phyloP scores from a whole-genome alignment of 2,329 filamentous ascomycete species.

The Cercospora sp. region DNA sequence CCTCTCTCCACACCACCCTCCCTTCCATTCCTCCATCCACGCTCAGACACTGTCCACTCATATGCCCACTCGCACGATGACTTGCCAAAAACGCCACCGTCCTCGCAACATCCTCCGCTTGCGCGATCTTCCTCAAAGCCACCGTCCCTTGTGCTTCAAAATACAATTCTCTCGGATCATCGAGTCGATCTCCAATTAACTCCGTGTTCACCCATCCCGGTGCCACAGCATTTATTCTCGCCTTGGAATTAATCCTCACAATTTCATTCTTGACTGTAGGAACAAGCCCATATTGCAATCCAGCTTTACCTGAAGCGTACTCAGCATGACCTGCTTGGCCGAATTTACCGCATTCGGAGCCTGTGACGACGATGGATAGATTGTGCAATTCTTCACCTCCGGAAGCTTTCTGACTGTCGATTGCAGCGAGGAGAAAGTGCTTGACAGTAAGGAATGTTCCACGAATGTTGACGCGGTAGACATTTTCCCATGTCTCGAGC shows the following conservation, averaged over 20 bases:
- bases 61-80: slow-evolving; percentile 54
- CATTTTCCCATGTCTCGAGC: slow-evolving; percentile 53
- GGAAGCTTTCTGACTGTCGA: slow-evolving; percentile 41
- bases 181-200: slow-evolving; percentile 51
- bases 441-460: slow-evolving; percentile 59
- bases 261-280: slow-evolving; percentile 58
- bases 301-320: slow-evolving; percentile 54
- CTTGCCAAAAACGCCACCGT: slow-evolving; percentile 53
- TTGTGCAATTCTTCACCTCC: slow-evolving; percentile 47
- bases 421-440: slow-evolving; percentile 52
- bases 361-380: slow-evolving; percentile 55
- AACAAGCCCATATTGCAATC: slow-evolving; percentile 55
- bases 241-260: slow-evolving; percentile 51
- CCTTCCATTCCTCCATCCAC: slow-evolving; percentile 56
- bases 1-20: slow-evolving; percentile 51
- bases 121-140: slow-evolving; percentile 50
- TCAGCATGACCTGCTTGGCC: slow-evolving; percentile 53
- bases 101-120: slow-evolving; percentile 51
- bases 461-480: slow-evolving; percentile 52
- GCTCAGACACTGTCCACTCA: slow-evolving; percentile 55
- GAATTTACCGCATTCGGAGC: slow-evolving; percentile 55
- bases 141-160: slow-evolving; percentile 53
- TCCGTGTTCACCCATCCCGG: slow-evolving; percentile 52
- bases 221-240: slow-evolving; percentile 55
- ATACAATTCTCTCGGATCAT: slow-evolving; percentile 53